A percentile compares a stretch with the other conserved stretches of the same genome.
These are phyloP conservation scores for Colletotrichum sp. DNA, from an alignment of 2,329 filamentous ascomycete species.

Conservation along the genomic window DNA sequence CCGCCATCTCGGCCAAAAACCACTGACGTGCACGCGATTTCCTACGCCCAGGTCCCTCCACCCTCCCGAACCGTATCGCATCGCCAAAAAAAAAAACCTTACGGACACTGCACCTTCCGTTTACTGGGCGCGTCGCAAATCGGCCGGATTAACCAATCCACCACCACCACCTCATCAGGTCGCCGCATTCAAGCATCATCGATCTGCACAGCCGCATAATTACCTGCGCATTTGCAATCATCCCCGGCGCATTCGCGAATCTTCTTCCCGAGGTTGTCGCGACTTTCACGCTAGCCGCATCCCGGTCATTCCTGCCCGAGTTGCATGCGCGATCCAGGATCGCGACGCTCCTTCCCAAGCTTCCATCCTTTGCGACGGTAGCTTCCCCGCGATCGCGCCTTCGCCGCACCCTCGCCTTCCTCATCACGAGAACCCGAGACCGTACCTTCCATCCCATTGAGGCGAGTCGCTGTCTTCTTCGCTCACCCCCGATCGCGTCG, in stretches of 20 bases:
- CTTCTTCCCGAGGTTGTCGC: not conserved
- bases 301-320: not conserved
- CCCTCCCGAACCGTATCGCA: slow-evolving; percentile 10
- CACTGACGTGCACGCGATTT: slow-evolving; percentile 53
- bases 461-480: not conserved
- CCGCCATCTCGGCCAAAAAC: slow-evolving; percentile 47
- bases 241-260: not conserved
- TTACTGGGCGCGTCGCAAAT: not conserved
- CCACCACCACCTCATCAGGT: not conserved
- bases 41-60: slow-evolving; percentile 41
- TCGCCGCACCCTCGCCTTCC: not conserved
- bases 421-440: not conserved
- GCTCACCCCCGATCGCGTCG: not conserved
- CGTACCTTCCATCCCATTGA: not conserved
- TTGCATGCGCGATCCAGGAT: not conserved
- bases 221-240: not conserved
- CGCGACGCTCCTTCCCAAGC: not conserved
- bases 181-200: not conserved
- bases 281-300: not conserved
- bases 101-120: not conserved
- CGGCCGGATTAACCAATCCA: slow-evolving; percentile 13
- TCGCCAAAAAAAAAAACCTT: slow-evolving; percentile 4
- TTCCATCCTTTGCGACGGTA: not conserved
- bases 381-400: not conserved
- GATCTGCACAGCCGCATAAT: not conserved